phyloP scores from a whole-genome alignment of 352 stramenopile genomes.

The Peronospora destructor region DNA sequence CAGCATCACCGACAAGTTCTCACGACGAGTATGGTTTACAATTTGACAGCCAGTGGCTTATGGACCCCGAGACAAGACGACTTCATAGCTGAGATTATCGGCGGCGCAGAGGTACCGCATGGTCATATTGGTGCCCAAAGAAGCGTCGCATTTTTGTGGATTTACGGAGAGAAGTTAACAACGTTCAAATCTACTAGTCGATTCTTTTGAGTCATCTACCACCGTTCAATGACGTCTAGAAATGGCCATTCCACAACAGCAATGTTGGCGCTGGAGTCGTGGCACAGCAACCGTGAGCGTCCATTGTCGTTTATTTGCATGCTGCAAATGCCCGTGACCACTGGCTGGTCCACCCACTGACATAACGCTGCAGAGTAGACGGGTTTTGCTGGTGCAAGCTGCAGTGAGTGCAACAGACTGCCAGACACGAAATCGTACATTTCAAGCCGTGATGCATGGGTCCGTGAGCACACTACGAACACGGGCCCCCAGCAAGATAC shows the following conservation, averaged over 20 bases:
- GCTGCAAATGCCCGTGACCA: conserved; percentile 32
- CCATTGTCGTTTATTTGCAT: not conserved
- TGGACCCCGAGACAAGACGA: no score
- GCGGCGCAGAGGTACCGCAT: no score
- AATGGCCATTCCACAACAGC: conserved; percentile 43
- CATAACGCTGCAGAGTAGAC: conserved; percentile 2
- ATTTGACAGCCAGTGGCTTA: no score
- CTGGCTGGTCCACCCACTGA: conserved; percentile 23
- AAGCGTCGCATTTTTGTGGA: conserved; percentile 16
- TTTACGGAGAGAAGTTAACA: conserved; percentile 3
- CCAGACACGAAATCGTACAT: conserved; percentile 41
- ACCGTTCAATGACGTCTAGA: conserved; percentile 18
- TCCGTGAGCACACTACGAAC: conserved; percentile 40
- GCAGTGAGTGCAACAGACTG: conserved; percentile 38
- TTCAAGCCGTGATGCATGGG: conserved; percentile 32
- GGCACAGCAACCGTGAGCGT: conserved; percentile 26
- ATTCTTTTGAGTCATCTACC: not conserved
- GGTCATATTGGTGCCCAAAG: no score
- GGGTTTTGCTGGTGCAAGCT: conserved; percentile 10
- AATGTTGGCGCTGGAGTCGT: conserved; percentile 39
- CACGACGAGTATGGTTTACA: no score
- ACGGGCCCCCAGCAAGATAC: conserved; percentile 44
- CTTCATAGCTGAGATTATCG: no score
- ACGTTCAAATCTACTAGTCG: no score
- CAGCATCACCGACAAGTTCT: no score